Evolutionary conservation across 2,329 filamentous ascomycete species (phyloP).

Genomic region (Penicillium sumatraense): DNA sequence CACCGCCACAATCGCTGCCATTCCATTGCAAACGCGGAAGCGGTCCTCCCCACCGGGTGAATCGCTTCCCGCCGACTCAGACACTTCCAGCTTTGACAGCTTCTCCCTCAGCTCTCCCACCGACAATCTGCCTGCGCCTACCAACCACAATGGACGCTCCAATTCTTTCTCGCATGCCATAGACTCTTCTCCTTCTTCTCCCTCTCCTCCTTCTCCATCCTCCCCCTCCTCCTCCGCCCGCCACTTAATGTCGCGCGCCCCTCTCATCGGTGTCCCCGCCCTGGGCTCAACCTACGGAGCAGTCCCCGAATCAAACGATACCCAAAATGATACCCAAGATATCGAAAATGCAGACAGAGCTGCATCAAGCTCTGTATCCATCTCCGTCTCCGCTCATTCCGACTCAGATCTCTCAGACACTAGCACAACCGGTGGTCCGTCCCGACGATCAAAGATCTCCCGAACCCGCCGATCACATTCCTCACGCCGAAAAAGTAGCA

Average conservation of each 20-base stretch:
- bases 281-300: constrained; percentile 66
- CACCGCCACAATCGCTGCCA: constrained; percentile 11
- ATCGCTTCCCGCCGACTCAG: constrained; percentile 27
- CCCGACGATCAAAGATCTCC: constrained; percentile 11
- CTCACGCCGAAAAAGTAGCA: constrained; percentile 21
- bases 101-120: too few relatives aligned
- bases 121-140: background rate
- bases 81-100: too few relatives aligned
- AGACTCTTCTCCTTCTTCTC: constrained; percentile 2
- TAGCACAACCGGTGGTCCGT: constrained; percentile 19
- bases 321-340: constrained; percentile 36
- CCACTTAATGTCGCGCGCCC: constrained; percentile 54
- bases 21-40: constrained; percentile 29
- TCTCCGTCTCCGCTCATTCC: too few relatives aligned
- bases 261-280: constrained; percentile 64
- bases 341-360: constrained; percentile 15
- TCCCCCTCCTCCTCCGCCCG: constrained; percentile 16
- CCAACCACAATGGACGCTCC: constrained; percentile 15
- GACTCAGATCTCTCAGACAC: constrained; percentile 7
- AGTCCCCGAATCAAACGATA: constrained; percentile 56
- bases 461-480: constrained; percentile 20
- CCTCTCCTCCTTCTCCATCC: constrained; percentile 4
- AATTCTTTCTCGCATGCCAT: constrained; percentile 7
- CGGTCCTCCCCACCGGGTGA: constrained; percentile 27
- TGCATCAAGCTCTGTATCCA: too few relatives aligned